phyloP scores from a whole-genome alignment of 139 green algal genomes.

The Nannochloris sp. region DNA sequence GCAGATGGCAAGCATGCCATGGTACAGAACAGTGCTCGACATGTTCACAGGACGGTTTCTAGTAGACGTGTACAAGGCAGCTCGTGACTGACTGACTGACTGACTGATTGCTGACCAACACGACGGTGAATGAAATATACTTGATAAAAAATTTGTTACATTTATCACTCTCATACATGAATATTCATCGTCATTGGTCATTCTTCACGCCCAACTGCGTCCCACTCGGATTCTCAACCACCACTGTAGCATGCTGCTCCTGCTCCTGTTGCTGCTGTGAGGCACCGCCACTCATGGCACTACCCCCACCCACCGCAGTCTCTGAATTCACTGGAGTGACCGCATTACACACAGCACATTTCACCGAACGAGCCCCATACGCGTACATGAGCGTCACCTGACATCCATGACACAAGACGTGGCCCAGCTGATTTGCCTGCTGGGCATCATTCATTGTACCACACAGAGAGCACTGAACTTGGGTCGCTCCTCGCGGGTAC shows the following conservation, averaged over 20 bases:
- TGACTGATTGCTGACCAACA: no score
- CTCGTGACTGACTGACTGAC: no score
- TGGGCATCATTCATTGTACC: conserved; percentile 61
- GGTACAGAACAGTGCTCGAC: background rate
- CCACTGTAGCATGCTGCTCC: background rate
- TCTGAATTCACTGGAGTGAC: conserved; percentile 51
- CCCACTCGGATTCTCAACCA: no score
- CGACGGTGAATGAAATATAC: no score
- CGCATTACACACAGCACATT: conserved; percentile 83
- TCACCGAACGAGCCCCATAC: conserved; percentile 76
- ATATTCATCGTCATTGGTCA: no score
- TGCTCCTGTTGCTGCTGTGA: background rate
- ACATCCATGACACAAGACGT: conserved; percentile 83
- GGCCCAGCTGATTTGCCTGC: conserved; percentile 58
- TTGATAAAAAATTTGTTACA: no score
- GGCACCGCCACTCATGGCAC: no score
- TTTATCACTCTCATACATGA: no score
- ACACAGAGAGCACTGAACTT: conserved; percentile 89
- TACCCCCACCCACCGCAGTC: background rate
- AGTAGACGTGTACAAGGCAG: background rate
- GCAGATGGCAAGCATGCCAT: background rate
- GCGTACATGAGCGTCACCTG: conserved; percentile 84
- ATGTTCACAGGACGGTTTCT: conserved; percentile 1
- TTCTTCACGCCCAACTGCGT: no score
- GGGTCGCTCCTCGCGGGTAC: conserved; percentile 78